phyloP scores from a whole-genome alignment of 1,284 basidiomycete species.

The Austropuccinia psidii region DNA sequence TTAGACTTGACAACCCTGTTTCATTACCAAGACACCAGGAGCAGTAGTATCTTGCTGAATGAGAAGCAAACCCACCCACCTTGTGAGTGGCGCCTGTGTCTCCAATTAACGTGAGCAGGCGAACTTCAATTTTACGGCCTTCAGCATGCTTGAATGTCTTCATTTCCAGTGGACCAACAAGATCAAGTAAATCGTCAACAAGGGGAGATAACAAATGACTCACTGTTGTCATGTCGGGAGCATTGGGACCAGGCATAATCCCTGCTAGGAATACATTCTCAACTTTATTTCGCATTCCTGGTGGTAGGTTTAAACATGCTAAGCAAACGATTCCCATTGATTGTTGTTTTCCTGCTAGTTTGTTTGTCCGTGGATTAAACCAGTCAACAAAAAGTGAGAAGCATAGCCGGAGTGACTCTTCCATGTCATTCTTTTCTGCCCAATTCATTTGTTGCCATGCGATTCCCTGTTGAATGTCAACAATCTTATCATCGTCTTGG shows the following conservation, averaged over 20 bases:
- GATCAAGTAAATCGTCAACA: background rate
- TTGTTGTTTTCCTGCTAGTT: background rate
- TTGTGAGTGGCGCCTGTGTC: conserved; percentile 12
- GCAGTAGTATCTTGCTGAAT: conserved; percentile 10
- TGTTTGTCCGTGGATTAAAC: conserved; percentile 26
- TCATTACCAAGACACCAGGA: background rate
- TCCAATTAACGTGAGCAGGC: conserved; percentile 11
- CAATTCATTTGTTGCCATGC: background rate
- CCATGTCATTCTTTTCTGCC: background rate
- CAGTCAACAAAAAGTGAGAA: conserved; percentile 14
- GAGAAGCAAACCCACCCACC: conserved; percentile 1
- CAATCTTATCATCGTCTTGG: background rate
- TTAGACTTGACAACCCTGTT: background rate
- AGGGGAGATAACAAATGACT: background rate
- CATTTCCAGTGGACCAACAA: background rate
- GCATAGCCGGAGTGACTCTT: background rate
- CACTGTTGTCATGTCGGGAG: conserved; percentile 4
- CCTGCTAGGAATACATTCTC: background rate
- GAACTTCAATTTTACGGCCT: background rate
- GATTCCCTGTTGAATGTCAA: background rate
- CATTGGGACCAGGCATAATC: conserved; percentile 2
- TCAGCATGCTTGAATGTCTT: background rate
- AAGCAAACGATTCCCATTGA: conserved; percentile 1
- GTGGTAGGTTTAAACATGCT: conserved; percentile 8
- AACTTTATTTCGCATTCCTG: background rate